Conservation (phyloP, 495 filamentous ascomycete genomes). For the Penicillium alfredii region DNA sequence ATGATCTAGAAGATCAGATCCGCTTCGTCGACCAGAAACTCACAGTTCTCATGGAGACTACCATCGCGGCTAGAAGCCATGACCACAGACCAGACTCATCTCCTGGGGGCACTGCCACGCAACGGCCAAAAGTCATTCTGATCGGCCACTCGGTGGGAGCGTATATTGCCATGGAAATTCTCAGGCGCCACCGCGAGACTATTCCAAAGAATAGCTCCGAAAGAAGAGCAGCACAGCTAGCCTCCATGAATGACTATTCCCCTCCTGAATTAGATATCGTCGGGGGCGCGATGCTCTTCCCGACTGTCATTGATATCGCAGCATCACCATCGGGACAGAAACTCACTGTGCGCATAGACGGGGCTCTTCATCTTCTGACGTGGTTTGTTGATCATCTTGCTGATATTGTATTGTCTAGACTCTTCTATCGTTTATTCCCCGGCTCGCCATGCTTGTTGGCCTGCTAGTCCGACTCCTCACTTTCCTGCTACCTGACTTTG, state of each 20-base stretch:
- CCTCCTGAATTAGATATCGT: slow-evolving; percentile 39
- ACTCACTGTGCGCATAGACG: slow-evolving; percentile 44
- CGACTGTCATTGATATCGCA: slow-evolving; percentile 71
- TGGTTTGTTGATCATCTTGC: neutral
- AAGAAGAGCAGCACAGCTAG: too few species aligned
- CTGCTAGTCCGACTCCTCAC: slow-evolving; percentile 45
- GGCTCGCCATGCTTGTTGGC: slow-evolving; percentile 49
- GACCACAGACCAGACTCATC: neutral
- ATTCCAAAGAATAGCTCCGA: too few species aligned
- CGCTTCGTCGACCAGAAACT: slow-evolving; percentile 31
- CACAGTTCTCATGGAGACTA: slow-evolving; percentile 13
- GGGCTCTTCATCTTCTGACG: neutral
- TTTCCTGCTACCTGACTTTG: slow-evolving; percentile 33
- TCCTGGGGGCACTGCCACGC: neutral
- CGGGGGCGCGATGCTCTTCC: slow-evolving; percentile 66
- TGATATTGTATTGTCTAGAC: slow-evolving; percentile 9
- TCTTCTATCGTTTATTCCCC: slow-evolving; percentile 46
- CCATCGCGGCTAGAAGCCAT: neutral
- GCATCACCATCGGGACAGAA: slow-evolving; percentile 56
- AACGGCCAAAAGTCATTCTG: slow-evolving; percentile 54
- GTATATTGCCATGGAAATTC: slow-evolving; percentile 70
- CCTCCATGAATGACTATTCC: too few species aligned
- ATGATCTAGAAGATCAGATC: slow-evolving; percentile 60
- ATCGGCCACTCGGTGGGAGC: slow-evolving; percentile 80
- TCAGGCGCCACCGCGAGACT: slow-evolving; percentile 45